Base-by-base conservation (phyloP, 2,329 filamentous ascomycete species). In the Colletotrichum destructivum region DNA sequence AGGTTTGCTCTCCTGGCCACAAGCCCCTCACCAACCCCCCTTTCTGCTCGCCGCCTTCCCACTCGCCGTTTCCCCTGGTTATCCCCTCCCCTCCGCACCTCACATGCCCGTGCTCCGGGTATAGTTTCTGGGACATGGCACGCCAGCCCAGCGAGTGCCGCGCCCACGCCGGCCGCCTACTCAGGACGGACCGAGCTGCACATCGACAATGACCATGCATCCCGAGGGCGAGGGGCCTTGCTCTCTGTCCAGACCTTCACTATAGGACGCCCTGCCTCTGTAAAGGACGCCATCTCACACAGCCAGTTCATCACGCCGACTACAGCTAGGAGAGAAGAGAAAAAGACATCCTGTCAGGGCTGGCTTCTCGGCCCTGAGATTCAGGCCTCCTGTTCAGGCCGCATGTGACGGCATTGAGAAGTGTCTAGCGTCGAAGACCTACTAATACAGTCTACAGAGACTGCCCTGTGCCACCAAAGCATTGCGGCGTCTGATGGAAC, bases 61-160 rank as follows among this genome's bases (percentile, higher is more conserved):
- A 21, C 15, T 57, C 55, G 47, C 21, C 60, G 52, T 55, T 52
- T 38, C 13, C 8, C 31, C 13, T 16, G 5, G 31, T 56, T 11
- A 15, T 38, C 12, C n/a, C 35, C 18, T 40, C 35, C 6, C 55
- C 55, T 38, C 16, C n/a, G 31, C 31, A 16, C 59, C 60, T 70
- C 70, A 31, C 55, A 60, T 35, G 59, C n/a, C 52, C 56, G 57
- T 52, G 69, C 65, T 42, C 65, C 54, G 69, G 61, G 52, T 68
- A 69, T 21, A 69, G 69, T 44, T 60, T 38, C 56, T 47, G 55
- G 31, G 46, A 46, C 64, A 57, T 51, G 57, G 44, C 46, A 16
- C 57, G 46, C 55, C 35, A 56, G 31, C 26, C 60, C 21, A 31
- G 49, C 23, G 56, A 49, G 26, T 26, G 60, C 51, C 49, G 38